Conservation (phyloP, 345 rosid species). For the Geranium brycei region DNA sequence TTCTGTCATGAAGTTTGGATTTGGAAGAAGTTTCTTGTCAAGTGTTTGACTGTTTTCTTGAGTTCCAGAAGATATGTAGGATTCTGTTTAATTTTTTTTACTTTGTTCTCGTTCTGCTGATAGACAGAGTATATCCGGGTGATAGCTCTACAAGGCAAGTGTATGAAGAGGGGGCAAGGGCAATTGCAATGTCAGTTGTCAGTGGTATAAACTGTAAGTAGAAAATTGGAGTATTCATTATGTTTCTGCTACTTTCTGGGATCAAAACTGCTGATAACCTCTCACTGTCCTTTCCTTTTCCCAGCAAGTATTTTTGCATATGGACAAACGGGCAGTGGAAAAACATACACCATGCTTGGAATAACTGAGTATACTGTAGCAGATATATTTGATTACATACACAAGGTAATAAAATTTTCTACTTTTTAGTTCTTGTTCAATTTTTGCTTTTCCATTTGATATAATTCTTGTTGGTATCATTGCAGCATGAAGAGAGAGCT, state of each 20-base stretch:
- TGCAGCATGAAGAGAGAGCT: conserved; percentile 87
- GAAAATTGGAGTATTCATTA: not conserved
- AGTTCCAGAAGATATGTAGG: not conserved
- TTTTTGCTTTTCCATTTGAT: conserved; percentile 1
- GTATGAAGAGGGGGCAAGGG: conserved; percentile 72
- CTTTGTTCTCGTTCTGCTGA: conserved; percentile 6
- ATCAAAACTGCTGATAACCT: not conserved
- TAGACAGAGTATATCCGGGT: conserved; percentile 91
- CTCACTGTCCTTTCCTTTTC: conserved; percentile 5
- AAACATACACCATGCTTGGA: conserved; percentile 95
- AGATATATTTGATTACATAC: conserved; percentile 77
- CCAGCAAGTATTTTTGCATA: conserved; percentile 94
- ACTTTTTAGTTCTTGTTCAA: not conserved
- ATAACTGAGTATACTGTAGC: conserved; percentile 76
- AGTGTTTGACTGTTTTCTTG: not conserved
- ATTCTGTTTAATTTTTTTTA: not conserved
- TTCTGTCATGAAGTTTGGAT: not conserved
- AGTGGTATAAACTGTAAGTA: conserved; percentile 79
- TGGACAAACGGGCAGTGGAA: conserved; percentile 99
- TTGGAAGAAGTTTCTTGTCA: not conserved
- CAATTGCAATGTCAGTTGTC: conserved; percentile 84
- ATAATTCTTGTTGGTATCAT: conserved; percentile 5
- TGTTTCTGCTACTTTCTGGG: not conserved
- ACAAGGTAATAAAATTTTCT: conserved; percentile 40
- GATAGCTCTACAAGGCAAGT: conserved; percentile 68